These are phyloP conservation scores for Picochlorum costavermella DNA, from an alignment of 139 green algal species.

Conservation along the genomic window DNA sequence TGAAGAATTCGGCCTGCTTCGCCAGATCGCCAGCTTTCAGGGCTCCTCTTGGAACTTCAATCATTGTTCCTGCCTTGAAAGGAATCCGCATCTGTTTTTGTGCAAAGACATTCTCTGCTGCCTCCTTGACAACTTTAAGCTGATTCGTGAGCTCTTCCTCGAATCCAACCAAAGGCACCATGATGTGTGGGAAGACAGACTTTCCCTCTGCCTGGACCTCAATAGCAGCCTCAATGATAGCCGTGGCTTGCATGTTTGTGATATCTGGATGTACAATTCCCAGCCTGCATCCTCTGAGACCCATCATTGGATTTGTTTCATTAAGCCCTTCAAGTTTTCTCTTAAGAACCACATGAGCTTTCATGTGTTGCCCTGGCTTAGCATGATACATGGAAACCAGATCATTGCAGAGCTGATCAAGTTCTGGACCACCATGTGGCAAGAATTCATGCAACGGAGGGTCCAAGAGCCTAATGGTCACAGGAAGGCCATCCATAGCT, in stretches of 20 bases:
- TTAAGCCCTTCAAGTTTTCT: constrained; percentile 58
- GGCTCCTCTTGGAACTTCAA: constrained; percentile 78
- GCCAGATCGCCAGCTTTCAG: constrained; percentile 72
- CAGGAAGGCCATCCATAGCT: constrained; percentile 75
- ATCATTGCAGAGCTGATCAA: constrained; percentile 44
- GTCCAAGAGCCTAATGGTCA: constrained; percentile 89
- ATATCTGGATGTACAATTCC: constrained; percentile 85
- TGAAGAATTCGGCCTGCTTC: constrained; percentile 80
- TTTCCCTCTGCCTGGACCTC: constrained; percentile 42
- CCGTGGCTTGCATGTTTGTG: constrained; percentile 57
- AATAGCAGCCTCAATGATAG: constrained; percentile 78
- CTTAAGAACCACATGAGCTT: constrained; percentile 29
- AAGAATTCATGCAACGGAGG: constrained; percentile 93
- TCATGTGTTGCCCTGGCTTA: constrained; percentile 3
- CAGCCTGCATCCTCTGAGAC: constrained; percentile 80
- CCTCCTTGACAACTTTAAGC: constrained; percentile 38
- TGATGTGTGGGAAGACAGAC: constrained; percentile 65
- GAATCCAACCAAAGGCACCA: constrained; percentile 82
- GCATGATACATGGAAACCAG: constrained; percentile 21
- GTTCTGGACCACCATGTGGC: constrained; percentile 46
- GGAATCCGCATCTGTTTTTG: constrained; percentile 27
- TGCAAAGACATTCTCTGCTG: constrained; percentile 32
- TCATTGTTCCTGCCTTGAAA: constrained; percentile 83
- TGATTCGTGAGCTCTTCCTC: constrained; percentile 59
- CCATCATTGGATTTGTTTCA: constrained; percentile 81